These are phyloP conservation scores for Hygrophorus pudorinus DNA, from an alignment of 768 basidiomycete genomes.

Conservation along the genomic window DNA sequence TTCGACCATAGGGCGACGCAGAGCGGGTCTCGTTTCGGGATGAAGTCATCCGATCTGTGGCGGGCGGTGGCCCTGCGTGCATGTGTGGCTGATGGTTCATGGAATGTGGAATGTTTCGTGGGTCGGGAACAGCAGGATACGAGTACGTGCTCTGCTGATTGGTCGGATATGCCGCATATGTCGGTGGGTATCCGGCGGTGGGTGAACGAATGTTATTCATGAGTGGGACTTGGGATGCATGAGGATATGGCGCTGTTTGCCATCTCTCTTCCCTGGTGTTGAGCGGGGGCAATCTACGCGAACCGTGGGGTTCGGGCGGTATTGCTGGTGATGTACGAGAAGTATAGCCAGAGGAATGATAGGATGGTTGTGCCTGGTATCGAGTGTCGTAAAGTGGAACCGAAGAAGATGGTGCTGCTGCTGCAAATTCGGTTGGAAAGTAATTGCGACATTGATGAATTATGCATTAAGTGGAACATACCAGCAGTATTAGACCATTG, in stretches of 20 bases:
- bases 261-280: conserved; percentile 34
- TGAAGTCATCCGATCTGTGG: conserved; percentile 17
- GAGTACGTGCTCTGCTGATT: conserved; percentile 32
- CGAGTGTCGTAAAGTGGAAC: conserved; percentile 41
- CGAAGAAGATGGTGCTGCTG: conserved; percentile 30
- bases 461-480: conserved; percentile 22
- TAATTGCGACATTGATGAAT: conserved; percentile 4
- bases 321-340: conserved; percentile 40
- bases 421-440: too few relatives aligned
- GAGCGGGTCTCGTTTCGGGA: conserved; percentile 30
- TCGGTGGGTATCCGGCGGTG: conserved; percentile 48
- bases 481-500: conserved; percentile 29
- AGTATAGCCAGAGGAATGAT: conserved; percentile 32
- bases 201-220: conserved; percentile 48
- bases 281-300: conserved; percentile 48
- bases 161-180: conserved; percentile 40
- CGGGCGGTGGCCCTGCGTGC: conserved; percentile 14
- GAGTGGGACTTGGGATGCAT: conserved; percentile 25
- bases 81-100: conserved; percentile 16
- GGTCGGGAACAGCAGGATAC: conserved; percentile 21
- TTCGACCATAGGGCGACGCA: conserved; percentile 32
- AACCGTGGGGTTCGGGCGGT: conserved; percentile 37
- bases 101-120: conserved; percentile 16
- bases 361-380: conserved; percentile 34
- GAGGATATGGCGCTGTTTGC: conserved; percentile 30